Base-by-base conservation (phyloP, 1,284 basidiomycete species). In the Prillingera fragicola region DNA sequence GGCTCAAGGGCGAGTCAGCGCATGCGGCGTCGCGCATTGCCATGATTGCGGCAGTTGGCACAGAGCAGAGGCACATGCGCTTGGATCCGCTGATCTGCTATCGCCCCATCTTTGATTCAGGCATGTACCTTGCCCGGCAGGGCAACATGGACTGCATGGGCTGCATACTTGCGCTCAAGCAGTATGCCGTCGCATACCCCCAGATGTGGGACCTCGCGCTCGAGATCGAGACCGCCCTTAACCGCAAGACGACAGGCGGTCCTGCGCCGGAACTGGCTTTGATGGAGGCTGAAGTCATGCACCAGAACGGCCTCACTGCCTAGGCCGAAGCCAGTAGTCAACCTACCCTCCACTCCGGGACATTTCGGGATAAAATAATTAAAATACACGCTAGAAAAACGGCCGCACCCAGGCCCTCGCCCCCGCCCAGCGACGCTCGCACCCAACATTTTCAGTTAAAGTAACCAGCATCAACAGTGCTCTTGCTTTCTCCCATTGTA, bases 1-100 rank as follows among this genome's bases (percentile, higher is more conserved):
- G 82, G 63, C 76, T 91, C 19, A 75, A 78, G 43, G 80, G 85
- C 24, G 88, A 94, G 67, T 85, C 87, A 3, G 64, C 90, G 48
- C 83, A 88, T 60, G 83, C 84, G 22, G 87, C 90, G 1, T 71
- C 88, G 55, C 81, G 90, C 27, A 87, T 94, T 55, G 83, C 89
- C 44, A 56, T 38, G 32, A 33, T 84, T 80, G 81, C 84, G 35
- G 83, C 83, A 25, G 84, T 91, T 9, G 70, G 90, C 54, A 83
- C 84, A 10, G 79, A 82, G 23, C 88, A 90, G 63, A 84, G 84
- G 17, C 91, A 91, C 65, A 71, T 92, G 65, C 55, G 67, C 8
- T 55, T 72, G 2, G 71, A 73, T 44, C 70, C 71, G 83, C 86
- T 65, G 8, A 53, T 89, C 23, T 85, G 91, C 77, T 84, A 87